Conservation (phyloP, 2,329 filamentous ascomycete species). For the Zasmidium citrigriseum region DNA sequence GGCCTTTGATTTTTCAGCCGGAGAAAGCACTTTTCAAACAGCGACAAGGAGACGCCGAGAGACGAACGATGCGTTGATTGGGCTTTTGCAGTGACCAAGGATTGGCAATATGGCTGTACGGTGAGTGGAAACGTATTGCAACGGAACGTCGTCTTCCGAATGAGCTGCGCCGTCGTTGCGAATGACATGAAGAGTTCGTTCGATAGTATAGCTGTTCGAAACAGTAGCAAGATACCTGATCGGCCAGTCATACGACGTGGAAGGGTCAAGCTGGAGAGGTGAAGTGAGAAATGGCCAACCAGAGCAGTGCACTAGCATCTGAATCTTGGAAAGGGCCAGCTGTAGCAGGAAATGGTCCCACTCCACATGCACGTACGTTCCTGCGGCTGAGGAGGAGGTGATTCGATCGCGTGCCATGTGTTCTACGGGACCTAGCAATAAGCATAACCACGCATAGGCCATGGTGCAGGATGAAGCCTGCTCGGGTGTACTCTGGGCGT, state of each 20-base stretch:
- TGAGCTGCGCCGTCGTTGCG: neutral
- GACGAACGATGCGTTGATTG: neutral
- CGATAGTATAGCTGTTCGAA: neutral
- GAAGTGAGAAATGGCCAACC: constrained; percentile 5
- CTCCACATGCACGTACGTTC: constrained; percentile 6
- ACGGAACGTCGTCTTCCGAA: neutral
- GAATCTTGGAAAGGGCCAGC: neutral
- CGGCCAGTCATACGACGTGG: constrained; percentile 4
- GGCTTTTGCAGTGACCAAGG: neutral
- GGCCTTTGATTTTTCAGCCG: constrained; percentile 2
- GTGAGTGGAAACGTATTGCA: neutral
- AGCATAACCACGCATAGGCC: constrained; percentile 14
- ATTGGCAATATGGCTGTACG: constrained; percentile 6
- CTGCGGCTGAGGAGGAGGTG: constrained; percentile 2
- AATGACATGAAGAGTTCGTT: neutral
- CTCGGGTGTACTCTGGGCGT: neutral
- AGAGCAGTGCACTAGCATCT: neutral
- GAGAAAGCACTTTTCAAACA: neutral
- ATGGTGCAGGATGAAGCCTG: neutral
- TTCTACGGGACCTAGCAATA: constrained; percentile 16
- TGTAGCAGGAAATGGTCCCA: constrained; percentile 1
- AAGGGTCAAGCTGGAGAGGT: neutral
- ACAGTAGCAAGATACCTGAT: neutral
- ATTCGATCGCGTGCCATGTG: constrained; percentile 14
- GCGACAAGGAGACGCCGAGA: constrained; percentile 3